Evolutionary conservation across 768 basidiomycete genomes (phyloP).

Genomic region (Candolleomyces efflorescens): DNA sequence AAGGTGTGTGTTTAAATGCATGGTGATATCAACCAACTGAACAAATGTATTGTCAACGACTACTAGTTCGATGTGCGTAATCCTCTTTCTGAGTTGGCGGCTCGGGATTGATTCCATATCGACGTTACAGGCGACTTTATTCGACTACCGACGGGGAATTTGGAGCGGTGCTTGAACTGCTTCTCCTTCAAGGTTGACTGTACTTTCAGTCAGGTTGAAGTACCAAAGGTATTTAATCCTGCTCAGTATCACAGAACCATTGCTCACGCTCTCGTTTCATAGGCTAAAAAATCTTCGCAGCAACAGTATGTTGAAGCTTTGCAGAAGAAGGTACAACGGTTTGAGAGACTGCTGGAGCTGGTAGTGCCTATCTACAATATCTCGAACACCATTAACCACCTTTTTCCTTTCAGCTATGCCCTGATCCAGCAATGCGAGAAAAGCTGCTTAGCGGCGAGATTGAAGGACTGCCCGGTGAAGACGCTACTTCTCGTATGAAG

Average conservation of each 20-base stretch:
- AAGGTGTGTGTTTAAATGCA: too few species aligned
- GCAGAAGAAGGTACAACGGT: slow-evolving; percentile 54
- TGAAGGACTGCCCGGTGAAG: too few species aligned
- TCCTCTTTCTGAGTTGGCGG: too few species aligned
- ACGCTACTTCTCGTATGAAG: too few species aligned
- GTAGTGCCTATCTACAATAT: slow-evolving; percentile 18
- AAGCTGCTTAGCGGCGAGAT: background rate
- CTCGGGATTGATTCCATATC: too few species aligned
- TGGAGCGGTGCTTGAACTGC: slow-evolving; percentile 61
- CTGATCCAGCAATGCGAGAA: slow-evolving; percentile 55
- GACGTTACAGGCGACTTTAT: slow-evolving; percentile 6
- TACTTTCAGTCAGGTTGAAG: slow-evolving; percentile 67
- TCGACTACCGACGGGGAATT: slow-evolving; percentile 4
- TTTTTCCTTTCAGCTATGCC: slow-evolving; percentile 44
- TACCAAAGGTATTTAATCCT: too few species aligned
- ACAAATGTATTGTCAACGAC: too few species aligned
- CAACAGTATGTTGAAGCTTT: slow-evolving; percentile 48
- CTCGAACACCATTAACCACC: background rate
- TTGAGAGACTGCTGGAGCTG: slow-evolving; percentile 50
- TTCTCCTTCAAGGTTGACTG: slow-evolving; percentile 59
- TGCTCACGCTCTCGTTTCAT: too few species aligned
- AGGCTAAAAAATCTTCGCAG: slow-evolving; percentile 15
- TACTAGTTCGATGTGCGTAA: too few species aligned
- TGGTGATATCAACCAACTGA: too few species aligned
- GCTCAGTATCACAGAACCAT: too few species aligned